These are phyloP conservation scores for Boletus edulis DNA, from an alignment of 768 basidiomycete genomes.

Conservation along the genomic window DNA sequence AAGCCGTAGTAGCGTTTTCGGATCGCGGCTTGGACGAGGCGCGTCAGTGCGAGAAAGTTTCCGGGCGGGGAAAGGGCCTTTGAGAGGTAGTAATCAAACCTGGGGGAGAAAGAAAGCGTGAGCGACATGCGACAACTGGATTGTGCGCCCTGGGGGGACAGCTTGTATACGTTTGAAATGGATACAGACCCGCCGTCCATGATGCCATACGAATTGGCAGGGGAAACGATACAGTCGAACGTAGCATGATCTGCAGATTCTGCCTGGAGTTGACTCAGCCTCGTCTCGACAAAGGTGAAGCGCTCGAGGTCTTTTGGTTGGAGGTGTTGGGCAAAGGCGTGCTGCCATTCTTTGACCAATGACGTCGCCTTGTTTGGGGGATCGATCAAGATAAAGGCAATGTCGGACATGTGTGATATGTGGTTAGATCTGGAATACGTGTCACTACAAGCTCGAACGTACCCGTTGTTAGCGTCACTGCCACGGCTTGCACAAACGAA, in stretches of 20 bases:
- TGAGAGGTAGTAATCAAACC: constrained; percentile 1
- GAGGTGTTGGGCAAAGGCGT: constrained; percentile 1
- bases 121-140: too few relatives aligned
- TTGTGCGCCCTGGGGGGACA: too few relatives aligned
- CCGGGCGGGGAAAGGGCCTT: neutral
- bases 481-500: too few relatives aligned
- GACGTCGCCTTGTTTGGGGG: neutral
- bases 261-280: neutral
- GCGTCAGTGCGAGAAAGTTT: constrained; percentile 1
- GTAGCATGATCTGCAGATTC: neutral
- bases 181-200: constrained; percentile 8
- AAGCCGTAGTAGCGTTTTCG: constrained; percentile 5
- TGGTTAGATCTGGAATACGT: too few relatives aligned
- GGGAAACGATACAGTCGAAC: constrained; percentile 8
- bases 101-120: neutral
- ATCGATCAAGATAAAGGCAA: constrained; percentile 1
- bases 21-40: neutral
- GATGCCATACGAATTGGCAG: constrained; percentile 7
- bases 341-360: constrained; percentile 1
- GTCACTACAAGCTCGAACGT: too few relatives aligned
- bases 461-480: too few relatives aligned
- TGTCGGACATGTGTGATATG: neutral
- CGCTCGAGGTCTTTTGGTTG: constrained; percentile 1
- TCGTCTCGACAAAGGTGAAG: neutral
- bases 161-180: too few relatives aligned